phyloP scores from a whole-genome alignment of 768 basidiomycete genomes.

The Panus rudis region DNA sequence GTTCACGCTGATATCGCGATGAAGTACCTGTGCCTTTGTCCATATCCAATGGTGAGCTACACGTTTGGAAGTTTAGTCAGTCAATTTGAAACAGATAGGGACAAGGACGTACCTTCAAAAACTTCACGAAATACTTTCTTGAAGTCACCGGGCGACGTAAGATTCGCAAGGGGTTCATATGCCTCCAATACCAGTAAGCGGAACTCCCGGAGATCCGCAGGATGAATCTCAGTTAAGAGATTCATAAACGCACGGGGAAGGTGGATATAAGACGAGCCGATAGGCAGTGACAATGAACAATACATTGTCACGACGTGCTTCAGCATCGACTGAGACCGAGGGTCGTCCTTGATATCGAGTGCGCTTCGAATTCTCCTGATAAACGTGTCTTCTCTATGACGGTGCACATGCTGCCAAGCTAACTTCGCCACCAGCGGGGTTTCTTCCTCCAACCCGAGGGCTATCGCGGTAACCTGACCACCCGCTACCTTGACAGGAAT shows the following conservation, averaged over 20 bases:
- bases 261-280: not conserved
- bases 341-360: no score
- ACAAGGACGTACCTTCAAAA: not conserved
- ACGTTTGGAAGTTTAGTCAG: not conserved
- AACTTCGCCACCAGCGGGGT: not conserved
- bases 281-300: not conserved
- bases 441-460: not conserved
- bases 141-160: not conserved
- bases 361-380: not conserved
- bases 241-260: not conserved
- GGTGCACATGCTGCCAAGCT: not conserved
- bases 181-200: not conserved
- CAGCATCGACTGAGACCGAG: not conserved
- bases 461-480: no score
- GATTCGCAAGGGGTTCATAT: not conserved
- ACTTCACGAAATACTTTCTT: not conserved
- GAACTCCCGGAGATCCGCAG: not conserved
- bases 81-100: not conserved
- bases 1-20: not conserved
- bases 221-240: not conserved
- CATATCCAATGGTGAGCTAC: constrained; percentile 1
- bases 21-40: not conserved
- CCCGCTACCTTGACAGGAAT: not conserved
- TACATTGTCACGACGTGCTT: not conserved
- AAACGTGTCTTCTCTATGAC: not conserved